These are phyloP conservation scores for Ceratocystis cubensis DNA, from an alignment of 2,329 filamentous ascomycete species.

Conservation along the genomic window DNA sequence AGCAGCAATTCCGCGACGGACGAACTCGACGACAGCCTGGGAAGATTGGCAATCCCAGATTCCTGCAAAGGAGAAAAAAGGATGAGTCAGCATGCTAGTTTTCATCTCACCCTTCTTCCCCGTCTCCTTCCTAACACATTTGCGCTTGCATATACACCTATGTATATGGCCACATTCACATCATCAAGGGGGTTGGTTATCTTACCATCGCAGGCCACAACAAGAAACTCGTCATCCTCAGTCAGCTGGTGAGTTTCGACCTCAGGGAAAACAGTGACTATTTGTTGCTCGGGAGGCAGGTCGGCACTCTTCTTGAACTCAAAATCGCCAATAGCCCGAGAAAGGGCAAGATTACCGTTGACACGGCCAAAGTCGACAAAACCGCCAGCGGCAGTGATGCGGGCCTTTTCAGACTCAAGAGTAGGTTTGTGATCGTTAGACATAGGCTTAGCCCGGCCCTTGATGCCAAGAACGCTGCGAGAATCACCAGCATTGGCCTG, in stretches of 20 bases:
- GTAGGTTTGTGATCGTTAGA: slow-evolving; percentile 99
- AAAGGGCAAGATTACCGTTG: slow-evolving; percentile 93
- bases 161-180: background rate
- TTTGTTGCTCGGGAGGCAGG: slow-evolving; percentile 93
- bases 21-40: slow-evolving; percentile 93
- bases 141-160: no score
- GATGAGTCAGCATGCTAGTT: background rate
- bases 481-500: slow-evolving; percentile 97
- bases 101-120: background rate
- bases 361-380: slow-evolving; percentile 98
- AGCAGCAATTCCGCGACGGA: slow-evolving; percentile 85
- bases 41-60: slow-evolving; percentile 99
- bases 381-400: slow-evolving; percentile 88
- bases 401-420: slow-evolving; percentile 93
- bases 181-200: background rate
- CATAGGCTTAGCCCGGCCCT: slow-evolving; percentile 89
- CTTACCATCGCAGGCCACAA: slow-evolving; percentile 84
- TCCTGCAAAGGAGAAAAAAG: slow-evolving; percentile 41
- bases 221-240: slow-evolving; percentile 89
- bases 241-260: slow-evolving; percentile 82
- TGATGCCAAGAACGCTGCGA: slow-evolving; percentile 85
- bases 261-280: slow-evolving; percentile 93
- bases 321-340: slow-evolving; percentile 94
- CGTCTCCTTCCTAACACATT: background rate
- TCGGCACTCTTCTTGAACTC: slow-evolving; percentile 99